A percentile compares a stretch with the other conserved stretches of the same genome.
phyloP scores from a whole-genome alignment of 305 asterid genomes.

The Withania somnifera region DNA sequence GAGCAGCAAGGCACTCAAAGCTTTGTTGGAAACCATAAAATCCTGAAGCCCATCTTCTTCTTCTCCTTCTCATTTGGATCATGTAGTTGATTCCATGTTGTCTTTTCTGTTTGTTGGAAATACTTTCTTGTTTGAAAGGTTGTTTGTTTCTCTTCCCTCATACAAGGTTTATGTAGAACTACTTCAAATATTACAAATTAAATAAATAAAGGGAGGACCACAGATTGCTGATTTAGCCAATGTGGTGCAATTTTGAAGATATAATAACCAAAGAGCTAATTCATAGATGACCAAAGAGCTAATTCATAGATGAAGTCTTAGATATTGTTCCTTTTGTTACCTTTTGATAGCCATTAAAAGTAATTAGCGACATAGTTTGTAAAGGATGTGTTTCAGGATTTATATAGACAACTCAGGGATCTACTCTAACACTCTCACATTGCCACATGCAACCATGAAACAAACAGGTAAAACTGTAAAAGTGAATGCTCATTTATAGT shows the following conservation, averaged over 20 bases:
- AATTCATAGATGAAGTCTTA: not conserved
- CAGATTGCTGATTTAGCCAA: not conserved
- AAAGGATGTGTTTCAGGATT: not conserved
- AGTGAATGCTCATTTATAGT: not conserved
- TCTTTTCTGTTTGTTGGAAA: not conserved
- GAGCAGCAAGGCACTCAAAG: not conserved
- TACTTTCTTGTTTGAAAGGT: not conserved
- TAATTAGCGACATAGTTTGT: not conserved
- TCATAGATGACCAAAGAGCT: too few relatives aligned
- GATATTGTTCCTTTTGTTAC: not conserved
- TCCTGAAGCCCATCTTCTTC: not conserved
- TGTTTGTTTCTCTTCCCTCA: not conserved
- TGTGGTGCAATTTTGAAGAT: not conserved
- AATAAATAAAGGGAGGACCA: not conserved
- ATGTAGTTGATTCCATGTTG: not conserved
- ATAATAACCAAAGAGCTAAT: not conserved
- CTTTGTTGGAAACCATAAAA: not conserved
- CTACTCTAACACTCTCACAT: not conserved
- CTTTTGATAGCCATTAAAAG: not conserved
- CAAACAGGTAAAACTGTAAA: not conserved
- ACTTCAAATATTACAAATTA: not conserved
- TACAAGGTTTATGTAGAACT: not conserved
- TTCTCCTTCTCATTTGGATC: not conserved
- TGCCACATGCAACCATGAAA: not conserved
- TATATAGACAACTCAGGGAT: not conserved